Percentiles rank a stretch among this genome's conserved stretches.
Conservation (phyloP, 73 alveolate genomes). For the Loxodes magnus region DNA sequence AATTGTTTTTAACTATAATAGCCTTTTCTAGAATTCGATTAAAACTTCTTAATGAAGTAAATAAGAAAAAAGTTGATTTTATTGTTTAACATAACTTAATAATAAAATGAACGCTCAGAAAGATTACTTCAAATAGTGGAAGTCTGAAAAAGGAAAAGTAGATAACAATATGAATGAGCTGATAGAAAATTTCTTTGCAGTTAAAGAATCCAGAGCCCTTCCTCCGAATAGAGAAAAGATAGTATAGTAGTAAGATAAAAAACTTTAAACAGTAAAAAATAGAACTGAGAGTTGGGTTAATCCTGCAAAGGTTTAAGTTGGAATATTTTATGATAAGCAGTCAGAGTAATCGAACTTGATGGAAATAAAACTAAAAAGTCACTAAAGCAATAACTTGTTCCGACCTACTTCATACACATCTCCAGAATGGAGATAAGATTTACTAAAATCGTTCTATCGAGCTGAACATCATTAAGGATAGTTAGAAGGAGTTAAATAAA, state of each 20-base stretch:
- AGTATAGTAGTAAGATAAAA: neutral
- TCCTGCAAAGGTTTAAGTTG: conserved; percentile 12
- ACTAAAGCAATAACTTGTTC: neutral
- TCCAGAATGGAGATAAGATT: conserved; percentile 1
- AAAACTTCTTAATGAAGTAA: no score
- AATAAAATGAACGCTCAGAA: no score
- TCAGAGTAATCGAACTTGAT: conserved; percentile 1
- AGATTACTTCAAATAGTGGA: no score
- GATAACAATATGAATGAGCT: no score
- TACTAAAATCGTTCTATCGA: neutral
- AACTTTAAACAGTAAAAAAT: neutral
- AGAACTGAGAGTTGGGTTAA: conserved; percentile 6
- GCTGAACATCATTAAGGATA: conserved; percentile 8
- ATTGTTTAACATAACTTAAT: no score
- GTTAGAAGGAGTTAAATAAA: conserved; percentile 4
- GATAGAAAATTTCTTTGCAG: no score
- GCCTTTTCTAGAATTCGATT: no score
- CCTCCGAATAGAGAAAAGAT: neutral
- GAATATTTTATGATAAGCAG: neutral
- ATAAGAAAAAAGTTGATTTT: no score
- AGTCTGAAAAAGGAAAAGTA: no score
- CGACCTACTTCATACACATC: conserved; percentile 3
- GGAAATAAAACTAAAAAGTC: neutral
- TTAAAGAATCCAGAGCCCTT: no score
- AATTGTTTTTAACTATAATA: no score